Conservation (phyloP, 2,329 filamentous ascomycete species). For the Trichoderma endophyticum region DNA sequence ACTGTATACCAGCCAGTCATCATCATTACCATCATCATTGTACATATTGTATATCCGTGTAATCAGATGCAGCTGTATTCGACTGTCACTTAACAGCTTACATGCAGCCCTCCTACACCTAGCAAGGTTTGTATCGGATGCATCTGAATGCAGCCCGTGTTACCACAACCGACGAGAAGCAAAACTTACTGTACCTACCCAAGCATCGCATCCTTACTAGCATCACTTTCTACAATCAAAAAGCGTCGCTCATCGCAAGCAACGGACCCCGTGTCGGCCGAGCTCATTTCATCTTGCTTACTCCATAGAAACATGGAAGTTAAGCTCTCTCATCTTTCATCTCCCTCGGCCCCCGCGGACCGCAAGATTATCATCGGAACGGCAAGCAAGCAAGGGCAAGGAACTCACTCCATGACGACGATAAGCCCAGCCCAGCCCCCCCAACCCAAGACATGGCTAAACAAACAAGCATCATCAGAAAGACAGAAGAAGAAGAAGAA, state of each 20-base stretch:
- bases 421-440: background rate
- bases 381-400: background rate
- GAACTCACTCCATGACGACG: background rate
- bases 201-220: background rate
- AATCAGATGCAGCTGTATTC: background rate
- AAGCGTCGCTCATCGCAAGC: background rate
- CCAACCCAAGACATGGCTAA: background rate
- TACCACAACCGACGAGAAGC: background rate
- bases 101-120: background rate
- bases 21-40: background rate
- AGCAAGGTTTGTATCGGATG: background rate
- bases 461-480: background rate
- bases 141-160: background rate
- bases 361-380: background rate
- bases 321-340: background rate
- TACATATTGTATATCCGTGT: background rate
- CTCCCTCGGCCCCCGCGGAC: slow-evolving; percentile 6
- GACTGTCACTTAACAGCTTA: background rate
- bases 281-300: background rate
- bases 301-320: background rate
- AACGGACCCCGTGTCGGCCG: background rate
- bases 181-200: background rate
- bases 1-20: background rate
- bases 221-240: background rate
- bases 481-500: too few species aligned